Evolutionary conservation across 1,284 basidiomycete species (phyloP).

Genomic region (Puccinia brachypodii): DNA sequence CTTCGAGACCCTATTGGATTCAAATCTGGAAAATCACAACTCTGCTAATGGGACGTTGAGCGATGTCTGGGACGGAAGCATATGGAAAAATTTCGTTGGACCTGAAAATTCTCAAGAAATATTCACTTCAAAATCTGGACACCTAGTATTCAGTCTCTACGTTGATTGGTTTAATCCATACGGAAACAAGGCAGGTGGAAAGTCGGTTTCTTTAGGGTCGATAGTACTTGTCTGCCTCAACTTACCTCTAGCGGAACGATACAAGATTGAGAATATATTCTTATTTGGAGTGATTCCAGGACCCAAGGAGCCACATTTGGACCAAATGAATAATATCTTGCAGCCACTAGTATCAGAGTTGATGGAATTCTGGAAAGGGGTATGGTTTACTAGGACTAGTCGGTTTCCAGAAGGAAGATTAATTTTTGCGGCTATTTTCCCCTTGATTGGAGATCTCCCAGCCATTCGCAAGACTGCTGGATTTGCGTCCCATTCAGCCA

Average conservation of each 20-base stretch:
- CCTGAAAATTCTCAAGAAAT: not conserved
- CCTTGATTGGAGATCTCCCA: slow-evolving; percentile 16
- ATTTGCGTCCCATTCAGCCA: not conserved
- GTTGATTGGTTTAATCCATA: not conserved
- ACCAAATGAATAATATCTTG: slow-evolving; percentile 19
- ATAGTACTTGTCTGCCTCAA: not conserved
- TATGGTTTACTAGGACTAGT: not conserved
- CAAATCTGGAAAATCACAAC: not conserved
- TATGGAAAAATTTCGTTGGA: not conserved
- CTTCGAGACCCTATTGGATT: not conserved
- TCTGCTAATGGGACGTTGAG: not conserved
- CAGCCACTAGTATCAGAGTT: slow-evolving; percentile 17
- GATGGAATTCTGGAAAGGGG: not conserved
- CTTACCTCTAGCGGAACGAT: not conserved
- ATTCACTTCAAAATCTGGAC: not conserved
- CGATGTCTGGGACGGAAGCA: slow-evolving; percentile 3
- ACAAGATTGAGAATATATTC: slow-evolving; percentile 8
- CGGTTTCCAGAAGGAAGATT: not conserved
- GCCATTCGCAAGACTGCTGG: slow-evolving; percentile 5
- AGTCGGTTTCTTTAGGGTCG: not conserved
- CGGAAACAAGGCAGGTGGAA: not conserved
- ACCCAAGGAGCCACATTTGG: slow-evolving; percentile 20
- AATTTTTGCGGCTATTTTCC: slow-evolving; percentile 1
- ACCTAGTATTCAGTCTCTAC: slow-evolving; percentile 18
- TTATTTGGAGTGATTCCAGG: not conserved